Conservation (phyloP, 352 stramenopile genomes). For the Phytophthora sp. region DNA sequence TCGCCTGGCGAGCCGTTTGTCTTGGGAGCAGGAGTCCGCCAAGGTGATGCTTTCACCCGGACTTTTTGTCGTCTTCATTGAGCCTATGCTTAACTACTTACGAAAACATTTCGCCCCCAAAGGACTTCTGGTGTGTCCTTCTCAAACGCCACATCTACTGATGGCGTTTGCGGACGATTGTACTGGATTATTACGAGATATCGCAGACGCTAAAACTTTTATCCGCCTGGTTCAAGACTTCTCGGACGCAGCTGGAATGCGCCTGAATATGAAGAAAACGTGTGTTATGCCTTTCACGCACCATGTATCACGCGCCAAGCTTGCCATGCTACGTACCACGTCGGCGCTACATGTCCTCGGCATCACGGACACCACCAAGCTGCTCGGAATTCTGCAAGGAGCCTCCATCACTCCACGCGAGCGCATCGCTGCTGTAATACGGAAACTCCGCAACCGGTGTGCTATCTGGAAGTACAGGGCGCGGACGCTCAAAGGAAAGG, state of each 20-base stretch:
- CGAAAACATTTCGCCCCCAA: neutral
- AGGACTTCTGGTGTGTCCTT: neutral
- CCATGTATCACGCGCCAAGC: neutral
- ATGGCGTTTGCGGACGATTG: constrained; percentile 18
- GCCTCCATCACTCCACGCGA: neutral
- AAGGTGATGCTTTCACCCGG: constrained; percentile 20
- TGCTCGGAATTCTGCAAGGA: constrained; percentile 1
- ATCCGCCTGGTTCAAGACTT: constrained; percentile 5
- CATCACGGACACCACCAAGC: neutral
- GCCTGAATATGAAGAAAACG: constrained; percentile 18
- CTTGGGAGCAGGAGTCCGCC: constrained; percentile 2
- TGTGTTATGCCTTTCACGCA: constrained; percentile 11
- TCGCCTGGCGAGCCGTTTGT: constrained; percentile 3
- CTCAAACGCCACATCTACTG: neutral
- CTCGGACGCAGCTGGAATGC: neutral
- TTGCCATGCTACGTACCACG: neutral
- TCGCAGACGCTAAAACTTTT: neutral
- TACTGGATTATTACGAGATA: constrained; percentile 2
- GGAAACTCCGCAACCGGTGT: neutral
- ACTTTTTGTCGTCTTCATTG: constrained; percentile 19
- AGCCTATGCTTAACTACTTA: constrained; percentile 20
- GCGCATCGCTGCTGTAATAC: neutral
- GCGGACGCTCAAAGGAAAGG: neutral
- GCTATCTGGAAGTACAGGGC: constrained; percentile 1
- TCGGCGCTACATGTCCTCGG: neutral